Evolutionary conservation across 768 basidiomycete genomes (phyloP).

Genomic region (Amanita pseudoporphyria): DNA sequence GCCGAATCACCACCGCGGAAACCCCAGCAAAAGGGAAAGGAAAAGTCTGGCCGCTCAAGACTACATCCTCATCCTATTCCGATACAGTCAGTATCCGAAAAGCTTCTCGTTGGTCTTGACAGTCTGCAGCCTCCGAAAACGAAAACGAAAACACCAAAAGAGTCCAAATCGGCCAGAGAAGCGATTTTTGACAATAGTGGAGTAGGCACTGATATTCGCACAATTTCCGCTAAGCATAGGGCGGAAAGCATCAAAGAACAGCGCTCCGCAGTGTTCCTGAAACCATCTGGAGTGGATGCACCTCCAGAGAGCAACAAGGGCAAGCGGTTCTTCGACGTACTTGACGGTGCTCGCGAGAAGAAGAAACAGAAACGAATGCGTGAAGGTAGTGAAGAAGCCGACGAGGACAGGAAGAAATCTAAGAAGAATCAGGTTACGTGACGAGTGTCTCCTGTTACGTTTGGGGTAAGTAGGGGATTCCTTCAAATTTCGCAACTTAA

Average conservation of each 20-base stretch:
- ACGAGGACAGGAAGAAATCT: slow-evolving; percentile 23
- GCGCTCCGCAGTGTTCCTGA: slow-evolving; percentile 29
- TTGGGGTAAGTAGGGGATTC: background rate
- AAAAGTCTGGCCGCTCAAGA: slow-evolving; percentile 4
- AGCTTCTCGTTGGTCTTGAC: slow-evolving; percentile 12
- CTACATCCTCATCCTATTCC: slow-evolving; percentile 13
- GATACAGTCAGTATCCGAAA: slow-evolving; percentile 12
- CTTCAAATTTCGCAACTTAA: background rate
- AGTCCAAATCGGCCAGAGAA: slow-evolving; percentile 30
- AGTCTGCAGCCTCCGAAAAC: slow-evolving; percentile 19
- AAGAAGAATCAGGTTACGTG: slow-evolving; percentile 18
- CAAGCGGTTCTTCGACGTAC: slow-evolving; percentile 10
- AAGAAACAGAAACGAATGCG: slow-evolving; percentile 24
- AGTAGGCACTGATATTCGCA: slow-evolving; percentile 41
- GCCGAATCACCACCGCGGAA: slow-evolving; percentile 5
- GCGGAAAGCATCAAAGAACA: background rate
- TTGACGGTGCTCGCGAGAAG: slow-evolving; percentile 19
- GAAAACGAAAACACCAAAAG: slow-evolving; percentile 20
- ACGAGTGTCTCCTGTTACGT: background rate
- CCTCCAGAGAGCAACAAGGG: slow-evolving; percentile 19
- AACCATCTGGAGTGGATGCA: slow-evolving; percentile 49
- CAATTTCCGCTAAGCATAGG: slow-evolving; percentile 5
- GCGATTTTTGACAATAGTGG: slow-evolving; percentile 36
- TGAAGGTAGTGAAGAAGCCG: slow-evolving; percentile 13
- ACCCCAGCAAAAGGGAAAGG: slow-evolving; percentile 2